A percentile compares a stretch with the other conserved stretches of the same genome.
phyloP scores from a whole-genome alignment of 208 protist genomes.

The Entamoeba invadens region DNA sequence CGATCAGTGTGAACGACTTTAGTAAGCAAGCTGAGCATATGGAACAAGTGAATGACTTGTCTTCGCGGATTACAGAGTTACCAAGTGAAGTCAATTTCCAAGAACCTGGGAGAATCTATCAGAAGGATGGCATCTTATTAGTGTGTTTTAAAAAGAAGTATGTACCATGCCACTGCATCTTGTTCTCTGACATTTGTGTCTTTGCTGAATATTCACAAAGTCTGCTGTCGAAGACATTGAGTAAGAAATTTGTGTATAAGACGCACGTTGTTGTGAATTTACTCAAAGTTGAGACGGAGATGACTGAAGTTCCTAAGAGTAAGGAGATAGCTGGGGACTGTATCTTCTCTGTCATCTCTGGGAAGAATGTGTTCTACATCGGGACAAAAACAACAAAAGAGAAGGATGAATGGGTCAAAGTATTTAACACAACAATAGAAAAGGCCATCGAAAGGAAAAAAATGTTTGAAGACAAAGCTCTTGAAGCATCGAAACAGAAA shows the following conservation, averaged over 20 bases:
- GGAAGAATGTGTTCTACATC: neutral
- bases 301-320: neutral
- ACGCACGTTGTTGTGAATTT: neutral
- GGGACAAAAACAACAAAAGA: neutral
- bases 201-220: neutral
- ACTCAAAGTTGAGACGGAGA: neutral
- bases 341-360: neutral
- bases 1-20: neutral
- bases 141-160: neutral
- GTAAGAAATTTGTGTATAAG: neutral
- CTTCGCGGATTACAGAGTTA: neutral
- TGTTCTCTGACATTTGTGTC: neutral
- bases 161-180: neutral
- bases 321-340: neutral
- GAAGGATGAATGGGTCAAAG: neutral
- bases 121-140: neutral
- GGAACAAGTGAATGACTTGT: neutral
- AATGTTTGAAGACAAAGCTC: neutral
- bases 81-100: neutral
- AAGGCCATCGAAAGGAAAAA: neutral
- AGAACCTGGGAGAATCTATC: neutral
- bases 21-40: neutral
- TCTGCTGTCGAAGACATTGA: neutral
- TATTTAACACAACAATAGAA: neutral
- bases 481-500: neutral